Evolutionary conservation across 1,284 basidiomycete genomes (phyloP), one percentile per base, ranked within the genome.

Genomic region (Cryptococcus wingfieldii): DNA sequence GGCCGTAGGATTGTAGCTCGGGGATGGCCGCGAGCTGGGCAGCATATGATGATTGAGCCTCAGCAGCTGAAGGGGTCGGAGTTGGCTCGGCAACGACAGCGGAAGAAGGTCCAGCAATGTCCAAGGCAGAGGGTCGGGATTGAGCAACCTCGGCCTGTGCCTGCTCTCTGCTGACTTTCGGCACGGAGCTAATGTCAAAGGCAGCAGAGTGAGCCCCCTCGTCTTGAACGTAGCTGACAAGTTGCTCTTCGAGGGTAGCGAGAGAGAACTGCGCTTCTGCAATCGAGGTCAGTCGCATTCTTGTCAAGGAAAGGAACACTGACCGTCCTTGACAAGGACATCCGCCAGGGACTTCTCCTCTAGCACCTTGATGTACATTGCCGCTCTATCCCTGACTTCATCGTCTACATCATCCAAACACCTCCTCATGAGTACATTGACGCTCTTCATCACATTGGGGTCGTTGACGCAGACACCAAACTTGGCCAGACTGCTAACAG

Each of bases 401-500:
- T 99, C 96, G 62, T 98, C 96, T 18, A 98, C 91, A 77, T 99
- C 96, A 73, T 98, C 96, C 63, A 98, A 80, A 74, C 96, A 99
- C 65, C 91, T 82, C 66, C 83, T 87, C 41, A 97, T 80, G 39
- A 97, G 80, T 25, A 98, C 91, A 54, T 84, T 84, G 60, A 98
- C 86, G 67, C 92, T 93, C 75, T 84, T 87, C 76, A 88, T 87
- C 60, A 98, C 82, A 49, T 83, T 80, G 58, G 79, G 76, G 74
- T 98, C 95, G 14, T 83, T 78, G 18, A 89, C 86, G 67, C 89
- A 90, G 51, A 96, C 86, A 58, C 96, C 96, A 70, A 99, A 98
- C 79, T 98, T 98, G 64, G 92, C 95, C 70, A 99, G 79, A 67
- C 89, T 90, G 28, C 89, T 83, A 5, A 98, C 95, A 19, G 96